Evolutionary conservation across 139 green algal genomes (phyloP).

Genomic region (Deuterostichococcus epilithicus): DNA sequence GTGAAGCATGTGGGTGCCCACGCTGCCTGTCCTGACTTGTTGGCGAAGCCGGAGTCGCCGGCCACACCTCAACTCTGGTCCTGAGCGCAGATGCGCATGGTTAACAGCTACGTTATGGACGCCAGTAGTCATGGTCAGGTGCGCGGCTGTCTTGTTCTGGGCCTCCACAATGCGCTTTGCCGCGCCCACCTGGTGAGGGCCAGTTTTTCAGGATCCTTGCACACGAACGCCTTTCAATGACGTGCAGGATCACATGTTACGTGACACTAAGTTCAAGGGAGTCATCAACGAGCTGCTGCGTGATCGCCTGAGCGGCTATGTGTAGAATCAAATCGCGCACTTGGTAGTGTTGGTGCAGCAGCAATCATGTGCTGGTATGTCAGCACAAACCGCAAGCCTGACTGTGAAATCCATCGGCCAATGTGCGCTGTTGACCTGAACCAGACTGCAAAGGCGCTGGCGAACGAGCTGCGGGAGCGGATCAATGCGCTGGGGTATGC

Average conservation of each 20-base stretch:
- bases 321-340: slow-evolving; percentile 88
- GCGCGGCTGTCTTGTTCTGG: background rate
- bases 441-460: slow-evolving; percentile 46
- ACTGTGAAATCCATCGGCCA: background rate
- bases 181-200: background rate
- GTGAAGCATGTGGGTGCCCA: too few species aligned
- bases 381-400: background rate
- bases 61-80: too few species aligned
- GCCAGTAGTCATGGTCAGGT: slow-evolving; percentile 56
- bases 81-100: slow-evolving; percentile 60
- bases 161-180: background rate
- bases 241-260: slow-evolving; percentile 33
- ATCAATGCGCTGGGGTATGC: slow-evolving; percentile 82
- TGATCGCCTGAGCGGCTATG: slow-evolving; percentile 64
- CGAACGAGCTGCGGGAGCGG: slow-evolving; percentile 45
- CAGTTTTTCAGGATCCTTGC: background rate
- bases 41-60: too few species aligned
- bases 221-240: background rate
- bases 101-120: slow-evolving; percentile 78
- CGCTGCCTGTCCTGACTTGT: too few species aligned
- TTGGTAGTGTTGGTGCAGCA: too few species aligned
- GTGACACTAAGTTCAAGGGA: slow-evolving; percentile 54
- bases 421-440: background rate
- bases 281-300: slow-evolving; percentile 62
- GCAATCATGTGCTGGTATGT: slow-evolving; percentile 58